phyloP scores from a whole-genome alignment of 331 rosid genomes.

The Malus hybrid region DNA sequence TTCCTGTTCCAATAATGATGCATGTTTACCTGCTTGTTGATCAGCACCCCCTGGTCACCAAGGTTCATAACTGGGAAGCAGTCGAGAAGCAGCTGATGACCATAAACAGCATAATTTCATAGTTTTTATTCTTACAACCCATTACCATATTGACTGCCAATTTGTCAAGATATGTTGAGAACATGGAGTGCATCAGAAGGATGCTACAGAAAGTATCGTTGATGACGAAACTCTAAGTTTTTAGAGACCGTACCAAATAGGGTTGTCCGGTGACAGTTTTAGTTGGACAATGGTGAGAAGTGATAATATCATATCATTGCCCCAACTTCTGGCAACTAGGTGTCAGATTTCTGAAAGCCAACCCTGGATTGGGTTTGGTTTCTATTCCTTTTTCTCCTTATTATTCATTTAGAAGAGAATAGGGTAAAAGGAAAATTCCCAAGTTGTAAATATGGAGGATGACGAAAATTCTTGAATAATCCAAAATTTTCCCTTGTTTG shows the following conservation, averaged over 20 bases:
- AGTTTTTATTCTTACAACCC: slow-evolving; percentile 11
- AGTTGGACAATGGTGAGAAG: slow-evolving; percentile 9
- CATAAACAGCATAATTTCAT: slow-evolving; percentile 23
- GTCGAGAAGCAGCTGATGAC: slow-evolving; percentile 69
- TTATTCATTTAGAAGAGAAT: not conserved
- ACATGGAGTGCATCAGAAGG: slow-evolving; percentile 11
- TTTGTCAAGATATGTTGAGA: slow-evolving; percentile 7
- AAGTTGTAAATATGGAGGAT: slow-evolving; percentile 11
- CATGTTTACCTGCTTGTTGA: slow-evolving; percentile 6
- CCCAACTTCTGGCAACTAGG: slow-evolving; percentile 4
- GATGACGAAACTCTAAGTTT: slow-evolving; percentile 7
- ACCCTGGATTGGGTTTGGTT: not conserved
- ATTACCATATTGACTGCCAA: not conserved
- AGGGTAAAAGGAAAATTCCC: not conserved
- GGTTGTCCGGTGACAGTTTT: slow-evolving; percentile 2
- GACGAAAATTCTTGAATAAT: not conserved
- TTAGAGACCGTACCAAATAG: slow-evolving; percentile 8
- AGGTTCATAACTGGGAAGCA: slow-evolving; percentile 77
- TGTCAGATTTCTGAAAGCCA: not conserved
- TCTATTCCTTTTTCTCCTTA: not conserved
- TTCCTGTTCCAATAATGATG: not conserved
- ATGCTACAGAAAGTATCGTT: not conserved
- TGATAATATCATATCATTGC: slow-evolving; percentile 1
- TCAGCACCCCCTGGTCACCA: slow-evolving; percentile 70
- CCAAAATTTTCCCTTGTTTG: not conserved